These are phyloP conservation scores for Metschnikowia cerradonensis DNA, from an alignment of 805 yeast species.

Conservation along the genomic window DNA sequence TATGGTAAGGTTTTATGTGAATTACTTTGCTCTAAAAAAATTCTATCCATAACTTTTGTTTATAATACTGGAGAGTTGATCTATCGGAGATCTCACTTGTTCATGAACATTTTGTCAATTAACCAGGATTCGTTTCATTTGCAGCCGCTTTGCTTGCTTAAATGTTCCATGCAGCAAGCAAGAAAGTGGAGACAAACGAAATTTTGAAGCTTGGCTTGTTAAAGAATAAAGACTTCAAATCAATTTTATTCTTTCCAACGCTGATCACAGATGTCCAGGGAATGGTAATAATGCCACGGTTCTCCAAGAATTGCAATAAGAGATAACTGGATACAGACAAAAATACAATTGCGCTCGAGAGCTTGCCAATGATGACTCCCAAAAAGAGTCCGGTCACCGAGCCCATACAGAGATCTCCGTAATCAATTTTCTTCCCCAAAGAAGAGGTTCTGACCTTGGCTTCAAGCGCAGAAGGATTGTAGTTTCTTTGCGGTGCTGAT, in stretches of 20 bases:
- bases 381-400: conserved; percentile 56
- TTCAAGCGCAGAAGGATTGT: conserved; percentile 10
- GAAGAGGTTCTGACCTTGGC: conserved; percentile 17
- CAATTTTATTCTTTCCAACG: conserved; percentile 35
- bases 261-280: conserved; percentile 38
- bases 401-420: conserved; percentile 61
- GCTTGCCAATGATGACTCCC: conserved; percentile 60
- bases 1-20: no score
- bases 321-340: conserved; percentile 42
- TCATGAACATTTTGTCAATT: no score
- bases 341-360: conserved; percentile 50
- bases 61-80: neutral
- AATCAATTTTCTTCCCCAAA: conserved; percentile 48
- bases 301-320: conserved; percentile 50
- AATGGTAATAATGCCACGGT: conserved; percentile 48
- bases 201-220: conserved; percentile 60
- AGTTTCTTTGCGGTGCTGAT: conserved; percentile 12
- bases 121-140: neutral
- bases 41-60: neutral
- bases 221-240: conserved; percentile 48
- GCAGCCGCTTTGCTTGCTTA: conserved; percentile 9
- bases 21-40: no score
- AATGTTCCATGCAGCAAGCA: conserved; percentile 56
- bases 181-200: conserved; percentile 50
- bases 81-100: no score